A percentile compares a stretch with the other conserved stretches of the same genome.
These are phyloP conservation scores for Irpex sp. DNA, from an alignment of 1,284 basidiomycete genomes.

Conservation along the genomic window DNA sequence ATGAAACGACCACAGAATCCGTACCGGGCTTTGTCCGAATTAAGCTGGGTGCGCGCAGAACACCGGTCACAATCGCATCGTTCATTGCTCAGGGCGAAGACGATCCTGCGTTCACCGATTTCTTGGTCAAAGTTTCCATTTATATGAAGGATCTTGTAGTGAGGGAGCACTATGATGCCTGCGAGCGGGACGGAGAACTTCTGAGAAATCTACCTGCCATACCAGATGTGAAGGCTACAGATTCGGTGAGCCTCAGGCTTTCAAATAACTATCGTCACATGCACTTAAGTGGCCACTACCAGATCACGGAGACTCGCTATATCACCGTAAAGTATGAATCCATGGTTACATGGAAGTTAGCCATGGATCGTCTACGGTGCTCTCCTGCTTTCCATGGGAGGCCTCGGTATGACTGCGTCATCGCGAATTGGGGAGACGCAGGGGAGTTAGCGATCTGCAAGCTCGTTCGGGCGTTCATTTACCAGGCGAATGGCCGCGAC, in stretches of 20 bases:
- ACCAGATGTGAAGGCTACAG: neutral
- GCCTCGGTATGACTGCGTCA: slow-evolving; percentile 23
- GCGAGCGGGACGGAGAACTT: neutral
- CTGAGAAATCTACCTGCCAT: neutral
- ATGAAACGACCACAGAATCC: neutral
- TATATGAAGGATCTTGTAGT: slow-evolving; percentile 1
- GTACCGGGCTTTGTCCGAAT: neutral
- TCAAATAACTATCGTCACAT: too few relatives aligned
- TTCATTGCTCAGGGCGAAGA: neutral
- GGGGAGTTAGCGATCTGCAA: neutral
- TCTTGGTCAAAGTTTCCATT: slow-evolving; percentile 3
- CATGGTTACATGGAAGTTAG: slow-evolving; percentile 22
- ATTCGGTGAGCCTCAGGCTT: neutral
- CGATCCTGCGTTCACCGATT: slow-evolving; percentile 7
- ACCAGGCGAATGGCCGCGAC: neutral
- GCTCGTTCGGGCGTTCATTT: neutral
- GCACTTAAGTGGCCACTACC: neutral
- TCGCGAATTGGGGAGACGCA: slow-evolving; percentile 13
- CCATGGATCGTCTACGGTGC: slow-evolving; percentile 24
- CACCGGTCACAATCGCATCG: neutral
- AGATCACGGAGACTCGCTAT: slow-evolving; percentile 15
- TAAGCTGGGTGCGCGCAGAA: neutral
- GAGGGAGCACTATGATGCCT: neutral
- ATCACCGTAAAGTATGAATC: slow-evolving; percentile 26
- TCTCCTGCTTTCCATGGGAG: slow-evolving; percentile 21